A percentile compares a stretch with the other conserved stretches of the same genome.
phyloP scores from a whole-genome alignment of 495 filamentous ascomycete species.

The Cercophora scortea region DNA sequence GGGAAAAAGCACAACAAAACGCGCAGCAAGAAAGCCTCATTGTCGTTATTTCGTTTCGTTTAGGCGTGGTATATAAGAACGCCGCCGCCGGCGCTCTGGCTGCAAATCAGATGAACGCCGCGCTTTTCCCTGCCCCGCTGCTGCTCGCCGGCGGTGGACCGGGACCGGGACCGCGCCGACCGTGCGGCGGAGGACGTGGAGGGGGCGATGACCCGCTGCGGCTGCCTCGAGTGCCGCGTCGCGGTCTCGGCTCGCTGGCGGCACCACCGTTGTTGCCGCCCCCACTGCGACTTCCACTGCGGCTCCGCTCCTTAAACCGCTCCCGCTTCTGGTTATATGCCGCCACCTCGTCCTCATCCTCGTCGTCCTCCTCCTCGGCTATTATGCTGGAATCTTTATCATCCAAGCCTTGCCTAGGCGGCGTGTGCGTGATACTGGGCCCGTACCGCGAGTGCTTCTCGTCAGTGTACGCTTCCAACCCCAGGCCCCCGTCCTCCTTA shows the following conservation, averaged over 20 bases:
- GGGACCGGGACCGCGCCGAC: neutral
- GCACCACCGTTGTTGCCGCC: neutral
- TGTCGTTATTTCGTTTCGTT: too few relatives aligned
- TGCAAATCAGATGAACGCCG: constrained; percentile 6
- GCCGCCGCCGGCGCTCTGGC: too few relatives aligned
- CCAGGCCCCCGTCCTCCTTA: constrained; percentile 22
- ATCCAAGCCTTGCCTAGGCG: constrained; percentile 6
- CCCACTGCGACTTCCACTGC: neutral
- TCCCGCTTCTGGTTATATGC: neutral
- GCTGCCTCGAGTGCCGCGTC: too few relatives aligned
- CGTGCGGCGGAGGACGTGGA: neutral
- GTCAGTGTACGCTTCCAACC: constrained; percentile 22
- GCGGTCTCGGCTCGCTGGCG: too few relatives aligned
- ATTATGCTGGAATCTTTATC: neutral
- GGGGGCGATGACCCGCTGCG: neutral
- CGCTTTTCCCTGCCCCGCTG: neutral
- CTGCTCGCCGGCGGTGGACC: neutral
- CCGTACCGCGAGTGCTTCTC: constrained; percentile 32
- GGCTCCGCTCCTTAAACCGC: neutral
- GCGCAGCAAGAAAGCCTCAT: too few relatives aligned
- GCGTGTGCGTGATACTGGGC: constrained; percentile 31
- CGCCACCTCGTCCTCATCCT: neutral
- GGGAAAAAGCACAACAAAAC: too few relatives aligned
- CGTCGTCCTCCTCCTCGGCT: neutral
- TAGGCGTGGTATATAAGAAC: too few relatives aligned